Evolutionary conservation across 257 asterid genomes (phyloP).

Genomic region (Nicotiana paniculata): DNA sequence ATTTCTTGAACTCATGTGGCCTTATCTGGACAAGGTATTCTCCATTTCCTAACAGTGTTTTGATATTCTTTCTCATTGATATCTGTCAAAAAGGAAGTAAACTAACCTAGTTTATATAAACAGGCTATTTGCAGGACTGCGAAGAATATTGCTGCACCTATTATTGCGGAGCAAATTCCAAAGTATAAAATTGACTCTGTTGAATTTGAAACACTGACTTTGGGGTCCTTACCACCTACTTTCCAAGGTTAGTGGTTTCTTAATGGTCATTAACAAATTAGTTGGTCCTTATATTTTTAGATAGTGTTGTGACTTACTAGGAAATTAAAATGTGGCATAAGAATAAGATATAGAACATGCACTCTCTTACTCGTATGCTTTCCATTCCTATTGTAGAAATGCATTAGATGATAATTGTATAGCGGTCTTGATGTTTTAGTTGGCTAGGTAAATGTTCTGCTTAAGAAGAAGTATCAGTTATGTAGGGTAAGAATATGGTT

Average conservation of each 20-base stretch:
- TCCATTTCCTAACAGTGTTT: neutral
- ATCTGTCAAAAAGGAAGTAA: neutral
- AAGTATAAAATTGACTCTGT: constrained; percentile 43
- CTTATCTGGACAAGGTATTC: constrained; percentile 87
- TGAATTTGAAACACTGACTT: constrained; percentile 37
- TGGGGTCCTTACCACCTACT: constrained; percentile 50
- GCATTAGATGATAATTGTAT: too few relatives aligned
- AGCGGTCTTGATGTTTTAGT: too few relatives aligned
- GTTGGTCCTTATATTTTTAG: neutral
- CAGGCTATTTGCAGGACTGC: constrained; percentile 50
- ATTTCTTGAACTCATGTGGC: constrained; percentile 82
- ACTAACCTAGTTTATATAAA: constrained; percentile 1
- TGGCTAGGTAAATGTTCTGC: too few relatives aligned
- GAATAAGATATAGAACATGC: neutral
- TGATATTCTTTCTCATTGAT: neutral
- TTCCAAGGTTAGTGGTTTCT: constrained; percentile 32
- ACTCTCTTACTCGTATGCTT: too few relatives aligned
- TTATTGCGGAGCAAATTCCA: constrained; percentile 44
- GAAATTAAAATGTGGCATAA: neutral
- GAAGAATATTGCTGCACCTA: constrained; percentile 34
- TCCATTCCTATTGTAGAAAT: too few relatives aligned
- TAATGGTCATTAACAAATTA: neutral
- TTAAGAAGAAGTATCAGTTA: too few relatives aligned
- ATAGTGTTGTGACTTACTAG: neutral
- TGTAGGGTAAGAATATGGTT: too few relatives aligned